A percentile compares a stretch with the other conserved stretches of the same genome.
Evolutionary conservation across 768 basidiomycete species (phyloP).

Genomic region (Hericium erinaceus): DNA sequence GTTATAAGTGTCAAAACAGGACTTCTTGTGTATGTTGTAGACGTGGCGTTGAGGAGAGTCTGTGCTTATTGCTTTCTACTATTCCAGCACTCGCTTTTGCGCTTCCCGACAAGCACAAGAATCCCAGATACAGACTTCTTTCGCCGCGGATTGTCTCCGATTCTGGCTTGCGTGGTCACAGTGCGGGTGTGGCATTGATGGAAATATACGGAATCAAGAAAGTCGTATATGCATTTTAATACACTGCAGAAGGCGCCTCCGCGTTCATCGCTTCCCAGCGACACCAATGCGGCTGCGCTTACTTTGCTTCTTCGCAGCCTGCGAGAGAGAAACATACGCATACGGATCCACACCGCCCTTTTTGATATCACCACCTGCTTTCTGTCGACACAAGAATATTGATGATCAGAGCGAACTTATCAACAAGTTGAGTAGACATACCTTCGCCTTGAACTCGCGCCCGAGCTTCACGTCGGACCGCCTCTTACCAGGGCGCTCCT

Average conservation of each 20-base stretch:
- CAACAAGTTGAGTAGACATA: conserved; percentile 25
- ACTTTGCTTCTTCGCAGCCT: conserved; percentile 64
- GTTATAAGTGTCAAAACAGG: no score
- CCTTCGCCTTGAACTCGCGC: conserved; percentile 94
- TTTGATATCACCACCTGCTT: conserved; percentile 91
- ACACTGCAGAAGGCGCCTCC: not conserved
- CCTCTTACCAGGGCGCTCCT: conserved; percentile 24
- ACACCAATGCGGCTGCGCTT: conserved; percentile 44
- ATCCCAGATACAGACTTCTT: no score
- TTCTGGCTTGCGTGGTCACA: no score
- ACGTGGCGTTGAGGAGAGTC: no score
- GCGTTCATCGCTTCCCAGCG: conserved; percentile 45
- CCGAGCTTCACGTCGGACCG: conserved; percentile 57
- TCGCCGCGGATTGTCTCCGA: no score
- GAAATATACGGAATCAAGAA: no score
- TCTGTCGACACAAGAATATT: conserved; percentile 36
- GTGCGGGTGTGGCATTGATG: no score
- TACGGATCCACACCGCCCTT: conserved; percentile 84
- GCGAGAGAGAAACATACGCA: conserved; percentile 78
- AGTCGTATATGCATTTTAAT: no score
- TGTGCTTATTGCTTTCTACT: no score
- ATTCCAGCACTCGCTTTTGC: no score
- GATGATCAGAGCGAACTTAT: conserved; percentile 1
- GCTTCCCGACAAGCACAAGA: no score
- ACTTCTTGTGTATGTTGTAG: no score